Evolutionary conservation across 1,284 basidiomycete species (phyloP).

Genomic region (Somion occarium): DNA sequence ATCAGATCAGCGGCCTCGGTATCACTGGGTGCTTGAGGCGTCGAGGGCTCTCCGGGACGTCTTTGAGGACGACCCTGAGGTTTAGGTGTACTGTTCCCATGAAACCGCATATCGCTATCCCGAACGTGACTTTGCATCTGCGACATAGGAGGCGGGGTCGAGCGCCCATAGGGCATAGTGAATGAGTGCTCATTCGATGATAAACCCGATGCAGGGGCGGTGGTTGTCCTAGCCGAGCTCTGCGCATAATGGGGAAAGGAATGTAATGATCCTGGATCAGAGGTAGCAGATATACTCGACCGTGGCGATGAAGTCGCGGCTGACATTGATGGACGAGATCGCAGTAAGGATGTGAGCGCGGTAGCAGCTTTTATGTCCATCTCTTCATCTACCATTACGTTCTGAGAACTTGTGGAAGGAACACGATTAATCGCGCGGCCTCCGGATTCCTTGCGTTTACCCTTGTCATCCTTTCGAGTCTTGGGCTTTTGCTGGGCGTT

Average conservation of each 20-base stretch:
- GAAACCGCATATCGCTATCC: constrained; percentile 17
- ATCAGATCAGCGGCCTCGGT: constrained; percentile 77
- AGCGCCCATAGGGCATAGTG: constrained; percentile 17
- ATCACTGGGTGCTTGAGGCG: constrained; percentile 45
- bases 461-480: constrained; percentile 35
- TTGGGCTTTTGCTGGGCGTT: constrained; percentile 30
- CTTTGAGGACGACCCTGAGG: constrained; percentile 18
- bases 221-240: constrained; percentile 48
- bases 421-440: constrained; percentile 10
- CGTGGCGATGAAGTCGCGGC: constrained; percentile 58
- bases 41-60: constrained; percentile 17
- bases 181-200: constrained; percentile 31
- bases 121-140: constrained; percentile 18
- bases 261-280: constrained; percentile 44
- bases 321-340: constrained; percentile 55
- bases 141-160: constrained; percentile 25
- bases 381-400: constrained; percentile 41
- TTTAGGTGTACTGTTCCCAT: constrained; percentile 23
- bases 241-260: constrained; percentile 59
- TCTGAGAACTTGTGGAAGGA: constrained; percentile 10
- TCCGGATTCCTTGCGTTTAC: constrained; percentile 41
- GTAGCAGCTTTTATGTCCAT: constrained; percentile 78
- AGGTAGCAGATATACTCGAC: constrained; percentile 60
- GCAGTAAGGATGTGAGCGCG: constrained; percentile 66
- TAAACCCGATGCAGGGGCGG: constrained; percentile 26